phyloP scores from a whole-genome alignment of 2,329 filamentous ascomycete species.

The Sporothrix luriei region DNA sequence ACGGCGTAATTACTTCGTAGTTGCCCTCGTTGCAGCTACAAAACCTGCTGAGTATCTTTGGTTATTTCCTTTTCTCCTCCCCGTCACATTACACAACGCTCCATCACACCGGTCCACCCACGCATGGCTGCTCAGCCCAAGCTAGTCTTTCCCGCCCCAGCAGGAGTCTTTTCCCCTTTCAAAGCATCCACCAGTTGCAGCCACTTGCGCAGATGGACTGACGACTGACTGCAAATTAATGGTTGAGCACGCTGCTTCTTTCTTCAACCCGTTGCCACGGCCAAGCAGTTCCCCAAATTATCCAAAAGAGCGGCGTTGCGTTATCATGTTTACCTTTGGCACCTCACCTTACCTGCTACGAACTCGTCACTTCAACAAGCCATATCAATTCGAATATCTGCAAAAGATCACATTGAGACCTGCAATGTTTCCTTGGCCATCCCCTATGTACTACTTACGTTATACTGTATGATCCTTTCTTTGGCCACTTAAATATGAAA shows the following conservation, averaged over 20 bases:
- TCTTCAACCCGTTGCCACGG: background rate
- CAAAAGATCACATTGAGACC: too few species aligned
- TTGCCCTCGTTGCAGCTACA: background rate
- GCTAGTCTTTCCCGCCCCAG: constrained; percentile 6
- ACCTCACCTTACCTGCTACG: too few species aligned
- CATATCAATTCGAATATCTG: too few species aligned
- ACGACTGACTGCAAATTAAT: background rate
- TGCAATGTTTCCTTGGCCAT: too few species aligned
- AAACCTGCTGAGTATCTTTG: background rate
- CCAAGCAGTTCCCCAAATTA: background rate
- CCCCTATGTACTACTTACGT: too few species aligned
- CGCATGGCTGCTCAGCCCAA: constrained; percentile 5
- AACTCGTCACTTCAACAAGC: too few species aligned
- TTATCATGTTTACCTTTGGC: too few species aligned
- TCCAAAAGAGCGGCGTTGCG: background rate
- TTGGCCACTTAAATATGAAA: constrained; percentile 17
- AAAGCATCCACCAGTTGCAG: background rate
- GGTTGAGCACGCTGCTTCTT: background rate
- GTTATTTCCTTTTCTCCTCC: background rate
- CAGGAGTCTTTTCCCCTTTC: constrained; percentile 3
- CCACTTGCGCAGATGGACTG: background rate
- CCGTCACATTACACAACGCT: constrained; percentile 16
- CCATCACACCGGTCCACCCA: constrained; percentile 21
- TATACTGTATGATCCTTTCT: background rate
- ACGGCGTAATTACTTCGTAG: too few species aligned